Evolutionary conservation across 1,284 basidiomycete genomes (phyloP), one percentile per base, ranked within the genome.

Genomic region (Cutaneotrichosporon arboriforme): DNA sequence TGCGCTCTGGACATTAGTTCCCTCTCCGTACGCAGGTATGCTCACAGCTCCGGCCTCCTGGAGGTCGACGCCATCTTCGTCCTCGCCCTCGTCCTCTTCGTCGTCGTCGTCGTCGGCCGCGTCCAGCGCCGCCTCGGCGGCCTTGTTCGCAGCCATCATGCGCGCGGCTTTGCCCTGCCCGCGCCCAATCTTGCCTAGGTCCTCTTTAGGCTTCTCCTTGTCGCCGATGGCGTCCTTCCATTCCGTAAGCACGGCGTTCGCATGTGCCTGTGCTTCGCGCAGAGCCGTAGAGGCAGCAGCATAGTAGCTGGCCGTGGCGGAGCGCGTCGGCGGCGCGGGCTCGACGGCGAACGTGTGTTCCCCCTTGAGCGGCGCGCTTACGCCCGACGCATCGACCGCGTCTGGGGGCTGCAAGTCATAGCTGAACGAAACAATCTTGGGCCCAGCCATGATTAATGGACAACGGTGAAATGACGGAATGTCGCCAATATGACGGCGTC

Each of bases 181-280:
- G 37, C 55, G 55, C 20, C 47, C 63, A 13, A 58, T 55, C 46
- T 53, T 58, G 15, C 60, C 64, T 4, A 49, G 33, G 49, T 63
- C 61, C 56, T 69, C 67, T 43, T 64, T 66, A 39, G 23, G 34
- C 56, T 68, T 68, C 52, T 70, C 68, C 26, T 12, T 20, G 48
- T 70, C 68, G 1, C 68, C 68, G 8, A 67, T 54, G 3, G 59
- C 64, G 38, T 70, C 68, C 57, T 70, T 70, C 68, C 68, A 70
- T 12, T 41, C 43, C 0, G 65, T 70, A 42, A 70, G 43, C 15
- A 33, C 41, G 13, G 57, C 64, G 47, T 65, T 70, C 18, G 68
- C 51, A 9, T 55, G 23, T 15, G 40, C 39, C 50, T 70, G 68
- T 3, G 54, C 59, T 2, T 46, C 47, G 8, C 56, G 58, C 10